These are phyloP conservation scores for Phytophthora hibernalis DNA, from an alignment of 352 stramenopile species.

Conservation along the genomic window DNA sequence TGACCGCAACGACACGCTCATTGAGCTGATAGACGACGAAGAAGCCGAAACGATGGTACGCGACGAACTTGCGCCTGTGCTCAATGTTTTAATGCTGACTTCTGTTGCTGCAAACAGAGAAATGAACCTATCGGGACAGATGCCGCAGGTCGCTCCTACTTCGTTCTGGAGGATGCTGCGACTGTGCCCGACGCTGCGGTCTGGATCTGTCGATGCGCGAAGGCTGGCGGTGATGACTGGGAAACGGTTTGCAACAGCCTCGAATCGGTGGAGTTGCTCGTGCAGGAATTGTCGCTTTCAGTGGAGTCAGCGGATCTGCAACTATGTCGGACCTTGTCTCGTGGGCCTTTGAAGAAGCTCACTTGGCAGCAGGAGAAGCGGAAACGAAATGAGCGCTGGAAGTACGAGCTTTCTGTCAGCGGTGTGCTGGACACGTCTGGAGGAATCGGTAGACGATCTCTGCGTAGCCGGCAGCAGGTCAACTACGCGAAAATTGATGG, in stretches of 20 bases:
- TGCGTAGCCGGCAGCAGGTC: conserved; percentile 55
- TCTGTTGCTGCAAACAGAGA: conserved; percentile 37
- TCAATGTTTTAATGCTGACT: neutral
- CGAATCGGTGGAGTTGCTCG: conserved; percentile 55
- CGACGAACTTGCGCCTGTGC: neutral
- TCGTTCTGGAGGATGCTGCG: conserved; percentile 65
- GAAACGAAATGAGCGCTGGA: conserved; percentile 45
- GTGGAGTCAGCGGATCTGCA: conserved; percentile 56
- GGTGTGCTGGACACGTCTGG: conserved; percentile 35
- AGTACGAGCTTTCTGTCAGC: conserved; percentile 47
- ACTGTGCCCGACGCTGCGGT: conserved; percentile 56
- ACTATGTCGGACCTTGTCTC: conserved; percentile 56
- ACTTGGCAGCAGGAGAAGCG: conserved; percentile 56
- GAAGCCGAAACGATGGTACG: conserved; percentile 57
- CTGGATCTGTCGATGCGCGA: conserved; percentile 68
- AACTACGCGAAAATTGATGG: conserved; percentile 55
- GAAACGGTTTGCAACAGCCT: conserved; percentile 71
- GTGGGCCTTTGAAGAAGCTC: conserved; percentile 58
- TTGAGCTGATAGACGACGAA: conserved; percentile 63
- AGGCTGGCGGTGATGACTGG: conserved; percentile 50
- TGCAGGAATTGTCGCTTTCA: conserved; percentile 58
- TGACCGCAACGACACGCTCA: conserved; percentile 63
- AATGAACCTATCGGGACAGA: conserved; percentile 59
- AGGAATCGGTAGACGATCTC: conserved; percentile 44
- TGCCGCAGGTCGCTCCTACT: conserved; percentile 59